Evolutionary conservation across 75 land plant genomes (phyloP).

Genomic region (Selaginella tamariscina): DNA sequence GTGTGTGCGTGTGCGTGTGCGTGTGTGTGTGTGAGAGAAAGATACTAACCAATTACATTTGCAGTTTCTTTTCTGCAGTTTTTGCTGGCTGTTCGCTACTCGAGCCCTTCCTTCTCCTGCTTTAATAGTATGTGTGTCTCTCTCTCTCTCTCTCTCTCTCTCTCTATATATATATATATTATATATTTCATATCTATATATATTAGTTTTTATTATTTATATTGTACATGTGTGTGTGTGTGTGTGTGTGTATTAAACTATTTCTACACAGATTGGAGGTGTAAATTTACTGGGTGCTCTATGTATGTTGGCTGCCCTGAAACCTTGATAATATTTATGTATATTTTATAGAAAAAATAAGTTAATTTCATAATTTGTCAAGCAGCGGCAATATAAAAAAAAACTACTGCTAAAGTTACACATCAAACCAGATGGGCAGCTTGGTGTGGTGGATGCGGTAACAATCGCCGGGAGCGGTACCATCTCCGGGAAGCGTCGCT

Average conservation of each 20-base stretch:
- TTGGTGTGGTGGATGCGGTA: background rate
- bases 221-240: too few species aligned
- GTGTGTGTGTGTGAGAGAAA: background rate
- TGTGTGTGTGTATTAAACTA: too few species aligned
- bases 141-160: too few species aligned
- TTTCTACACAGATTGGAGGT: constrained; percentile 21
- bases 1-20: background rate
- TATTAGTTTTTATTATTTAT: background rate
- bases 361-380: too few species aligned
- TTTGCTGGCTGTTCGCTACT: constrained; percentile 23
- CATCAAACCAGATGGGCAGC: background rate
- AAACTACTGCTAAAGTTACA: background rate
- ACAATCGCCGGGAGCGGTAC: background rate
- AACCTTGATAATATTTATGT: too few species aligned
- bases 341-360: too few species aligned
- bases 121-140: constrained; percentile 7
- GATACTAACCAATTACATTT: background rate
- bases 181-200: background rate
- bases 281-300: constrained; percentile 25
- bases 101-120: constrained; percentile 28
- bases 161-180: too few species aligned
- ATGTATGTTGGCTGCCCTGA: constrained; percentile 20
- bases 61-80: constrained; percentile 31
- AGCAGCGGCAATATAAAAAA: too few species aligned
- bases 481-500: background rate